Evolutionary conservation across 306 rosid genomes (phyloP), one percentile per base, ranked within the genome.

Genomic region (Lathyrus sativus): DNA sequence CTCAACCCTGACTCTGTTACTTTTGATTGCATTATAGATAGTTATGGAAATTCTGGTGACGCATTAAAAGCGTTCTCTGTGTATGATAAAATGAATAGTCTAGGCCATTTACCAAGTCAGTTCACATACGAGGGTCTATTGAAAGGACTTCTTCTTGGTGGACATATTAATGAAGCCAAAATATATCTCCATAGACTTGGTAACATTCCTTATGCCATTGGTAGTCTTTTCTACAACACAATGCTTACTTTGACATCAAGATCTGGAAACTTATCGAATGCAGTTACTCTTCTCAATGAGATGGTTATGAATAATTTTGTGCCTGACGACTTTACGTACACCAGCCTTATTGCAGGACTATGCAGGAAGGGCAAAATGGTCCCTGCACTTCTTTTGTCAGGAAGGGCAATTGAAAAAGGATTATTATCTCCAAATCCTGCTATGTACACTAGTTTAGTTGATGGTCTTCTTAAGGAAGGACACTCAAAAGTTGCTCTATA

Each of bases 401-500:
- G 70, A 70, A 87, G 80, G 46, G 53, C 82, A 53, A 70, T 82
- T 76, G 85, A 83, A 63, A 83, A 80, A 33, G 86, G 78, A 49
- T 58, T 77, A 50, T 57, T 81, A 24, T 70, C 82, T 11, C 79
- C 82, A 35, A 81, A 82, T 81, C 78, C 80, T 77, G 81, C 76
- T 7, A 3, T 82, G 51, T 83, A 80, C 81, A 80, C 96, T 79
- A 68, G 82, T 74, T 80, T 89, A 58, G 62, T 85, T 70, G 79
- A 77, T 74, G 89, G 86, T 17, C 85, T 89, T 76, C 83, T 87
- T 66, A 89, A 85, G 86, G 84, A 61, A 18, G 91, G 96, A 46
- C 89, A 87, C 48, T 63, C 86, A 53, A 83, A 81, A 78, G 86
- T 75, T 26, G 92, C 93, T 67, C 67, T 69, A 57, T 83, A 76